Evolutionary conservation across 805 yeast genomes (phyloP), one percentile per base, ranked within the genome.

Genomic region (Candida verbasci): DNA sequence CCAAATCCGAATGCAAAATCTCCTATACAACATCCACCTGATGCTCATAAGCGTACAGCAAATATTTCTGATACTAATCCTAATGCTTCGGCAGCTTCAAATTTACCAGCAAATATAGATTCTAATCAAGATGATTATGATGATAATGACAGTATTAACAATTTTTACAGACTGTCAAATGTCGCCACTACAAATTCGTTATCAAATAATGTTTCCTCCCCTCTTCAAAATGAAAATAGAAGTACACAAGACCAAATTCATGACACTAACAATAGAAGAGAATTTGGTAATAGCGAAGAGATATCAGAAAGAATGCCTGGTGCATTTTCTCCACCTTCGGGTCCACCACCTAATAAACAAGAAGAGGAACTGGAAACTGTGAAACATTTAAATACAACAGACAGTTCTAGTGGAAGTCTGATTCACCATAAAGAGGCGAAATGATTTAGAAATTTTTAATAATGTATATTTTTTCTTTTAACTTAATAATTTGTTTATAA

Each of bases 1-100:
- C 48, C 62, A 6, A 60, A 60, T 38, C 65, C 65, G 4, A 57
- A 58, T 32, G 54, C 57, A 2, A 56, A 52, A 30, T 27, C 45
- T 14, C 45, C 49, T 17, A 42, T 39, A 3, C 44, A 46, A 9
- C 47, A 43, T 21, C 41, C 42, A 18, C 59, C 57, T 2, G 48
- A 48, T 17, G 55, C 47, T 4, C 62, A 57, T 36, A 51, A 43
- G 18, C 48, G 61, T 39, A 35, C 33, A 6, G 26, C 49, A 9
- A 14, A 28, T 7, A 36, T 20, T 18, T 6, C 21, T 9, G 8
- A 5, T 6, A 8, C 21, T 9, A n/a, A 5, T 6, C 12, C 10
- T 4, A 29, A 35, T 24, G 35, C 23, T n/a, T n/a, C 31, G 10
- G 24, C 31, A 4, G 34, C 35, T 5, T 7, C 23, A 6, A 15